A percentile compares a stretch with the other conserved stretches of the same genome.
These are phyloP conservation scores for Pythium chondricola DNA, from an alignment of 352 stramenopile species.

Conservation along the genomic window DNA sequence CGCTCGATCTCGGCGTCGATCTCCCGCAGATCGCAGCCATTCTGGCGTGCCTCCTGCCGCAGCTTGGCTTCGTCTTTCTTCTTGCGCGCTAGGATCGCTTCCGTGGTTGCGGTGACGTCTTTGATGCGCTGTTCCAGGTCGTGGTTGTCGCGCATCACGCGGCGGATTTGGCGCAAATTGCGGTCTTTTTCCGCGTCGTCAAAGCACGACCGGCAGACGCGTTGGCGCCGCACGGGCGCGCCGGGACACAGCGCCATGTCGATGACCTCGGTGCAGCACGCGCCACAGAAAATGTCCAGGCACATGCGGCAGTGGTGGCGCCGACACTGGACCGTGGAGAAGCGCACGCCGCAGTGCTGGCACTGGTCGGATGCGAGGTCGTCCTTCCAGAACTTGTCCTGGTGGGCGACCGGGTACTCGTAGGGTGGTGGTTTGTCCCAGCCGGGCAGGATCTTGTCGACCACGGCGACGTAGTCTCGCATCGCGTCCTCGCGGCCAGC, in stretches of 20 bases:
- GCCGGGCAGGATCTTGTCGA: constrained; percentile 58
- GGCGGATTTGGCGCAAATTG: constrained; percentile 38
- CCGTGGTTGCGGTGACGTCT: constrained; percentile 30
- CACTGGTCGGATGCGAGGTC: constrained; percentile 35
- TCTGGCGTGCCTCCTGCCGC: constrained; percentile 29
- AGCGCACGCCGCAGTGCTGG: constrained; percentile 38
- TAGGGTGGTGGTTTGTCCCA: constrained; percentile 40
- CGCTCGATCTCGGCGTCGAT: constrained; percentile 44
- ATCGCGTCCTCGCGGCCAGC: constrained; percentile 34
- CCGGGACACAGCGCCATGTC: constrained; percentile 58
- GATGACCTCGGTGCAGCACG: constrained; percentile 38
- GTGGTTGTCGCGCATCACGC: constrained; percentile 53
- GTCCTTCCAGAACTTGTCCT: constrained; percentile 62
- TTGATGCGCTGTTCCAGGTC: constrained; percentile 50
- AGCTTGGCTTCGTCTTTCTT: constrained; percentile 37
- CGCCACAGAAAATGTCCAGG: constrained; percentile 62
- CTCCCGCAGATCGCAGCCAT: constrained; percentile 37
- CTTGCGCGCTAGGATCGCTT: constrained; percentile 27
- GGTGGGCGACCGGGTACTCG: constrained; percentile 44
- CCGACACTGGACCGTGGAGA: constrained; percentile 29
- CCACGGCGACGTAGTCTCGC: constrained; percentile 41
- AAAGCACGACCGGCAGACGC: constrained; percentile 53
- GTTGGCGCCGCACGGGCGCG: constrained; percentile 42
- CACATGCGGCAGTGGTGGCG: constrained; percentile 73
- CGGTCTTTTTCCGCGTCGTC: constrained; percentile 42